These are phyloP conservation scores for Talaromyces sp. DNA, from an alignment of 2,329 filamentous ascomycete genomes.

Conservation along the genomic window DNA sequence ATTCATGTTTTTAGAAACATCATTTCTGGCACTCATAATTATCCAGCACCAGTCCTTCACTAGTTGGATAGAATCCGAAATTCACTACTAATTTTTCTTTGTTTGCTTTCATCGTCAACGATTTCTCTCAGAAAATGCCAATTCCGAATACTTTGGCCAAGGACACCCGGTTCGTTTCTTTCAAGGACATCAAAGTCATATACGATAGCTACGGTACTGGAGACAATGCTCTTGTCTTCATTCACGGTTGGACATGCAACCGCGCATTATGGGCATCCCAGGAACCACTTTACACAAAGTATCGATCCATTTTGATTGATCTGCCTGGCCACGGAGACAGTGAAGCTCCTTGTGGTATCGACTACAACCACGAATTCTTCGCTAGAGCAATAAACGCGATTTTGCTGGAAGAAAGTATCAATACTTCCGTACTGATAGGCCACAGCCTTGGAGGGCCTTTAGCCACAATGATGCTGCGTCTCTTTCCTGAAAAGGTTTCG, in stretches of 20 bases:
- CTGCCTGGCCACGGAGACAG: background rate
- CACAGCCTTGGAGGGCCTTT: background rate
- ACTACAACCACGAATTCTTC: background rate
- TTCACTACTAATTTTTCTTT: background rate
- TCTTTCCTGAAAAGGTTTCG: background rate
- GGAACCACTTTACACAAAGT: background rate
- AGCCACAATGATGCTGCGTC: background rate
- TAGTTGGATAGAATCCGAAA: no score
- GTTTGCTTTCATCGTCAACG: no score
- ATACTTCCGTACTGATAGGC: background rate
- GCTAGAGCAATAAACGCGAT: background rate
- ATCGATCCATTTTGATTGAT: conserved; percentile 1
- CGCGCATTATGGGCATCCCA: background rate
- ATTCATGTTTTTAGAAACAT: no score
- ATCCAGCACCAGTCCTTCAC: no score
- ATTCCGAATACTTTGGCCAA: background rate
- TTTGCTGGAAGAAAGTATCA: background rate
- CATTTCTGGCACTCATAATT: background rate
- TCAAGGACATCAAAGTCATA: background rate
- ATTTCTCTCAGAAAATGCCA: background rate
- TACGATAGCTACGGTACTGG: background rate
- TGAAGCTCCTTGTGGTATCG: background rate
- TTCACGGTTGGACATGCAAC: background rate
- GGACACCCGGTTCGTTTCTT: background rate
- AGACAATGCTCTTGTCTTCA: background rate